Evolutionary conservation across 108 stramenopile genomes (phyloP), one percentile per base, ranked within the genome.

Genomic region (Conticribra guillardii): DNA sequence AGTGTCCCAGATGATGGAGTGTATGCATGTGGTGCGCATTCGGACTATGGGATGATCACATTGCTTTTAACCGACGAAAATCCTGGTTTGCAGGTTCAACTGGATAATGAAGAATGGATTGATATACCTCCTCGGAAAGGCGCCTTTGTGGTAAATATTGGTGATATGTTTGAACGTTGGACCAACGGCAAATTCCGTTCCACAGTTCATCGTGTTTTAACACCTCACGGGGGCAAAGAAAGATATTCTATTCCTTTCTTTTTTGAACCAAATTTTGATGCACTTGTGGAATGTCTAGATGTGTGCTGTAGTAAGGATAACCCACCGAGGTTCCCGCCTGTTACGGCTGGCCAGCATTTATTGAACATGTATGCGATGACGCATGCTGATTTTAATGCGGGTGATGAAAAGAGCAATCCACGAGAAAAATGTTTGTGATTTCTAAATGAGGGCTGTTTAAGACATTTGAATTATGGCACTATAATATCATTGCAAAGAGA

Each of bases 81-180:
- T 53, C 82, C 84, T 21, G 90, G 90, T 4, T 63, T 91, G 48
- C 90, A 91, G 63, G 83, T 88, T 5, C 18, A 31, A 30, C 48
- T 55, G 28, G 5, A 17, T 0, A 71, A 41, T 34, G 78, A 63
- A 5, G 11, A 60, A 53, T 91, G 90, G 90, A 72, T 87, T 9
- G 83, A 85, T 48, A 88, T 88, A 8, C 87, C 88, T 0, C 86
- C 82, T 23, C 32, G 63, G 31, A 61, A 67, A 4, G 74, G 61
- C 34, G 77, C 77, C n/a, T 91, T 89, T 65, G 85, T 94, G 9
- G 87, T 94, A n/a, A 94, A 94, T 63, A 59, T 91, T 32, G 91
- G 91, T 33, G 90, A 95, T 62, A 83, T 93, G 89, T 76, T 93
- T 50, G 79, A 92, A 72, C 37, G 84, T 53, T 94, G 93, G 93